A percentile compares a stretch with the other conserved stretches of the same genome.
Evolutionary conservation across 2,329 filamentous ascomycete genomes (phyloP).

Genomic region (Penicillium sp.): DNA sequence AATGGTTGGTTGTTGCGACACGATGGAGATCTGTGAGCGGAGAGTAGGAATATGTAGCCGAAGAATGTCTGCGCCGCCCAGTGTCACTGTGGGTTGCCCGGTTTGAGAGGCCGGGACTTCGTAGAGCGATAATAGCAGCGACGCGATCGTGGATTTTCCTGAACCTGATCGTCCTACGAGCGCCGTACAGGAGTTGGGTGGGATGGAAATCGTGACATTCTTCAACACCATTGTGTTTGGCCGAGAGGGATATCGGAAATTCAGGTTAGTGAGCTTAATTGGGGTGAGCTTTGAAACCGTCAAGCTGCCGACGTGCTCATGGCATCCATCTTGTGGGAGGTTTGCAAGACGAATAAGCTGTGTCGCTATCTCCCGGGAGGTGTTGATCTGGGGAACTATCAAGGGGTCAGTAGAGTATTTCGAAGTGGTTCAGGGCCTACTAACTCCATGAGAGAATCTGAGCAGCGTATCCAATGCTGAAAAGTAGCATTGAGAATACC

Average conservation of each 20-base stretch:
- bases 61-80: slow-evolving; percentile 54
- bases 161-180: slow-evolving; percentile 82
- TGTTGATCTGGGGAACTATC: slow-evolving; percentile 72
- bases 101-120: slow-evolving; percentile 30
- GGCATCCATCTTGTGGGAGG: slow-evolving; percentile 55
- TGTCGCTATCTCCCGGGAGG: slow-evolving; percentile 68
- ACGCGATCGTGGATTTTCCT: slow-evolving; percentile 84
- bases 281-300: slow-evolving; percentile 45
- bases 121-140: slow-evolving; percentile 73
- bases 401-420: slow-evolving; percentile 4
- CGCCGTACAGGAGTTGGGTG: slow-evolving; percentile 64
- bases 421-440: slow-evolving; percentile 5
- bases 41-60: slow-evolving; percentile 59
- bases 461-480: slow-evolving; percentile 71
- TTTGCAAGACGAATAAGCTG: slow-evolving; percentile 68
- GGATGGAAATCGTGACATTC: slow-evolving; percentile 64
- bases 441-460: slow-evolving; percentile 62
- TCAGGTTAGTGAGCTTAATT: slow-evolving; percentile 60
- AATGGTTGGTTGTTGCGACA: slow-evolving; percentile 64
- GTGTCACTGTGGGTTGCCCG: slow-evolving; percentile 47
- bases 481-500: slow-evolving; percentile 79
- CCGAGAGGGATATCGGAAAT: slow-evolving; percentile 69
- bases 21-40: slow-evolving; percentile 61
- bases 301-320: slow-evolving; percentile 56
- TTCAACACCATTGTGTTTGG: slow-evolving; percentile 56